Conservation (phyloP, 495 filamentous ascomycete species). For the Aspergillus saccharolyticus region DNA sequence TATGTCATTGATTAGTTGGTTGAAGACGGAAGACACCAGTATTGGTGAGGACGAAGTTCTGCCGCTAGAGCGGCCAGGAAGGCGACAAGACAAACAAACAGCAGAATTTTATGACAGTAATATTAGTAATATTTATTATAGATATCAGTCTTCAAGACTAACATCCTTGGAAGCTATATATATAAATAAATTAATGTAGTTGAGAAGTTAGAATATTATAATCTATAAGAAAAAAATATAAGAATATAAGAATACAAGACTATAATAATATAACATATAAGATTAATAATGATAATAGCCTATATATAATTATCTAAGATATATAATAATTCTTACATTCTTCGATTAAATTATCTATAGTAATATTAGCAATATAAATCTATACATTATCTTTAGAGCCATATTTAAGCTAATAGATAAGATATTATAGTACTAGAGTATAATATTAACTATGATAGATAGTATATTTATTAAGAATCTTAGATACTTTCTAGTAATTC, state of each 20-base stretch:
- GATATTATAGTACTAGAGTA: background rate
- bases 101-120: too few relatives aligned
- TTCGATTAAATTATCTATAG: background rate
- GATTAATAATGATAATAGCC: background rate
- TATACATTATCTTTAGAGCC: background rate
- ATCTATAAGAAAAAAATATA: background rate
- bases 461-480: background rate
- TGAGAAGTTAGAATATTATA: background rate
- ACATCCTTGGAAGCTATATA: too few relatives aligned
- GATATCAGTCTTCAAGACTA: too few relatives aligned
- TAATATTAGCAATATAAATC: background rate
- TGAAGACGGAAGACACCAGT: too few relatives aligned
- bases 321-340: background rate
- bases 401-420: background rate
- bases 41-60: too few relatives aligned
- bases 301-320: background rate
- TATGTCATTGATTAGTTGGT: too few relatives aligned
- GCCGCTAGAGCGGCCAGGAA: too few relatives aligned
- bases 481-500: constrained; percentile 1
- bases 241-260: too few relatives aligned
- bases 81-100: too few relatives aligned
- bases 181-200: too few relatives aligned
- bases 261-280: constrained; percentile 1
- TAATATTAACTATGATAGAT: background rate
- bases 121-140: too few relatives aligned